Percentiles rank a stretch among this genome's conserved stretches.
Conservation (phyloP, 164 flowering plant species). For the Cinnamomum chago region DNA sequence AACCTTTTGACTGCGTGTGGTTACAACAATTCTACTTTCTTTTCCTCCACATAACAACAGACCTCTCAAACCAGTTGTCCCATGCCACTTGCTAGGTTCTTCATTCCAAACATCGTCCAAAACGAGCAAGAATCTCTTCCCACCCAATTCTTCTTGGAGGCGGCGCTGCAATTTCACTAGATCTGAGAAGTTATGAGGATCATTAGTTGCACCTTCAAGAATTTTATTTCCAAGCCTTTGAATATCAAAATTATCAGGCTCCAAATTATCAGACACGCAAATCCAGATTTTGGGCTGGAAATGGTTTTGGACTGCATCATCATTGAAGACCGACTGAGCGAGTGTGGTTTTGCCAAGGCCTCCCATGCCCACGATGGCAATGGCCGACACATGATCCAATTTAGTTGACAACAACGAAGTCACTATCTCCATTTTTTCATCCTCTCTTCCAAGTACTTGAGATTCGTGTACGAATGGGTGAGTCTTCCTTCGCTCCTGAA, state of each 20-base stretch:
- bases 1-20: not conserved
- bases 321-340: too few relatives aligned
- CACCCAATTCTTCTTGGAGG: not conserved
- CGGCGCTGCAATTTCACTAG: not conserved
- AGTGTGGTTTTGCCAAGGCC: too few relatives aligned
- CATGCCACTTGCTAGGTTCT: not conserved
- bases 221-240: not conserved
- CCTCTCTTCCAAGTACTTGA: not conserved
- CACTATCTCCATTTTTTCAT: not conserved
- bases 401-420: not conserved
- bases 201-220: not conserved
- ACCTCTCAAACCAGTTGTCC: not conserved
- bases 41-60: not conserved
- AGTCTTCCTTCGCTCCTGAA: not conserved
- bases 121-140: conserved; percentile 5
- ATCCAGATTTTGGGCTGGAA: too few relatives aligned
- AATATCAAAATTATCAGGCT: not conserved
- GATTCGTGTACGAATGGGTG: not conserved
- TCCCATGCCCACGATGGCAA: too few relatives aligned
- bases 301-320: too few relatives aligned
- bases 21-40: conserved; percentile 8
- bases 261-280: not conserved
- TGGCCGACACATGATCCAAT: too few relatives aligned
- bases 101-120: conserved; percentile 12
- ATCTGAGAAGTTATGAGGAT: not conserved